Evolutionary conservation across 495 filamentous ascomycete genomes (phyloP).

Genomic region (Podospora conica): DNA sequence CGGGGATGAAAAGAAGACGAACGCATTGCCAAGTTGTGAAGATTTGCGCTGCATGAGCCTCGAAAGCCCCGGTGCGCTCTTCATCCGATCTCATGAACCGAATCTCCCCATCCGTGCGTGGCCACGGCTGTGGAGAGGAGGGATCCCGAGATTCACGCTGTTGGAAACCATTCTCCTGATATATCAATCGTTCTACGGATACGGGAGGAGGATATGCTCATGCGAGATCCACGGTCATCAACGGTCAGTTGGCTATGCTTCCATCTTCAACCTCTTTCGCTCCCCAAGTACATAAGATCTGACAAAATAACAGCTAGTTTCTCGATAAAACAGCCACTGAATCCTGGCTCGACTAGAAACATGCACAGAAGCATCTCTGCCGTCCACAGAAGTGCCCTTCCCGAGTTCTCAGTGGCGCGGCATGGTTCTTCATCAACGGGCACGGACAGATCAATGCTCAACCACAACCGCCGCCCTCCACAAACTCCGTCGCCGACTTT

Average conservation of each 20-base stretch:
- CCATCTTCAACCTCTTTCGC: too few relatives aligned
- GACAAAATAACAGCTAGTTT: not conserved
- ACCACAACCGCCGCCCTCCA: not conserved
- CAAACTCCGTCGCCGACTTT: not conserved
- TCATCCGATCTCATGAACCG: not conserved
- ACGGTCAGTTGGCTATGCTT: not conserved
- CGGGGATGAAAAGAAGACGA: not conserved
- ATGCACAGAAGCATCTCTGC: not conserved
- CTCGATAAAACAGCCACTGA: too few relatives aligned
- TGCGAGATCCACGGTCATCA: too few relatives aligned
- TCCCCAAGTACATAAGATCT: too few relatives aligned
- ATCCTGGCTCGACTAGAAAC: too few relatives aligned
- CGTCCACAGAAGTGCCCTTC: not conserved
- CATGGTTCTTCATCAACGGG: not conserved
- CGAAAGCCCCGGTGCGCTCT: not conserved
- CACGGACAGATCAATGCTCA: not conserved
- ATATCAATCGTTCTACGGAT: too few relatives aligned
- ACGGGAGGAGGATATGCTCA: too few relatives aligned
- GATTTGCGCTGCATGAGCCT: not conserved
- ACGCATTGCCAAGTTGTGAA: not conserved
- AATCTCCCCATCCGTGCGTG: not conserved
- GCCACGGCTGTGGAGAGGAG: not conserved
- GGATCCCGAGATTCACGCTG: not conserved
- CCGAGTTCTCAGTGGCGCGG: too few relatives aligned
- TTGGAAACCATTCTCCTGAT: too few relatives aligned